A percentile compares a stretch with the other conserved stretches of the same genome.
phyloP scores from a whole-genome alignment of 2,329 filamentous ascomycete genomes.

The Mycosphaerella sp. region DNA sequence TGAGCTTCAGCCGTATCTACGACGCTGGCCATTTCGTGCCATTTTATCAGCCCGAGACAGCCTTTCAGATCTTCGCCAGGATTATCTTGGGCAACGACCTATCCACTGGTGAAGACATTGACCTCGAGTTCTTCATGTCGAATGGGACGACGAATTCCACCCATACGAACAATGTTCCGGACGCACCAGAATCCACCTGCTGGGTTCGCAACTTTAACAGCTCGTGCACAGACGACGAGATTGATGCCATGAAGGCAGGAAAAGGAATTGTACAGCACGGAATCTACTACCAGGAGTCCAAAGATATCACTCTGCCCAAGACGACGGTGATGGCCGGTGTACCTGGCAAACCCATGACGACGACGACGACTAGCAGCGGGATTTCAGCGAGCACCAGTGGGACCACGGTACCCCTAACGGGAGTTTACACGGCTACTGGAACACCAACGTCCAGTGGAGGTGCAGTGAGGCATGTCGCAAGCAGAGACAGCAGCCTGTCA shows the following conservation, averaged over 20 bases:
- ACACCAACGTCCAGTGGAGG: slow-evolving; percentile 33
- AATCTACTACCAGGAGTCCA: slow-evolving; percentile 44
- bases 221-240: slow-evolving; percentile 51
- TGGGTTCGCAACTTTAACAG: slow-evolving; percentile 49
- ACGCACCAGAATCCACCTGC: slow-evolving; percentile 48
- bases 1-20: slow-evolving; percentile 48
- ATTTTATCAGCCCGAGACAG: slow-evolving; percentile 48
- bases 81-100: slow-evolving; percentile 47
- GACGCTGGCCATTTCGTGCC: slow-evolving; percentile 49
- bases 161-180: slow-evolving; percentile 45
- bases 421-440: slow-evolving; percentile 36
- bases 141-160: slow-evolving; percentile 54
- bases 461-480: slow-evolving; percentile 4
- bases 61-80: slow-evolving; percentile 49
- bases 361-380: slow-evolving; percentile 14
- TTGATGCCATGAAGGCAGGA: slow-evolving; percentile 42
- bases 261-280: slow-evolving; percentile 56
- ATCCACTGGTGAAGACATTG: slow-evolving; percentile 44
- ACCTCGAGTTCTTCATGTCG: slow-evolving; percentile 40
- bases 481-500: neutral
- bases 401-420: slow-evolving; percentile 26
- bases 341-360: slow-evolving; percentile 30
- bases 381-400: slow-evolving; percentile 7
- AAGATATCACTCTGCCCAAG: slow-evolving; percentile 35
- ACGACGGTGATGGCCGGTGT: slow-evolving; percentile 30